Base-by-base conservation (phyloP, 495 filamentous ascomycete genomes). In the Aspergillus ellipticus region DNA sequence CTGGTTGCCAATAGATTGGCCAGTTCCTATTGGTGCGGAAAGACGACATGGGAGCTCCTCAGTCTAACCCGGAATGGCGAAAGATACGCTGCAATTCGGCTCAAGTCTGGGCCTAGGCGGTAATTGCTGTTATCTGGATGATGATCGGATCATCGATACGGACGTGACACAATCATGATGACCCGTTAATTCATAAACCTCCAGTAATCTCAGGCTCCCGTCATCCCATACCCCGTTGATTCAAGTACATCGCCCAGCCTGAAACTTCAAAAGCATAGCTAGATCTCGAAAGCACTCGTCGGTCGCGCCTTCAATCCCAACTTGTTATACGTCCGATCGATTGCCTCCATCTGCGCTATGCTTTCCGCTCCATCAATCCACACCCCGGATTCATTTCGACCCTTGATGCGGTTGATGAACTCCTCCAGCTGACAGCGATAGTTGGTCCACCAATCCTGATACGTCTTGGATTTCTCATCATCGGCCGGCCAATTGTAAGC, bases 391-490 rank as follows among this genome's bases (percentile, higher is more conserved):
- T 61, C 65, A 39, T 70, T 55, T 5, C 76, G 63, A 0, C 76
- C 76, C 24, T 74, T 76, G 4, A 85, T 58, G 20, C 60, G 66
- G 58, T 84, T 79, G 15, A 85, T 78, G 59, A 86, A 86, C 53
- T 79, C 69, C 55, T 85, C 75, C 6, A 86, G 66, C 65, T 81
- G 75, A 55, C 79, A 69, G 10, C 74, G 70, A 58, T 82, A 83
- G 2, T 74, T 75, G 1, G 68, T 59, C 82, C 82, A 85, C 57
- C 70, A 72, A 0, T 60, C 55, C 35, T 61, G 24, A 20, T 51
- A 45, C 2, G 21, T 47, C 0, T 37, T 29, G 6, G 43, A 13
- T 5, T 31, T 29, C 10, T 60, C 51, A 55, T 79, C 71, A 7
- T 74, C 74, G 1, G 72, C 72, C n/a, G 62, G 58, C 62, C 70